Evolutionary conservation across 2,329 filamentous ascomycete genomes (phyloP).

Genomic region (Xylariaceae sp.): DNA sequence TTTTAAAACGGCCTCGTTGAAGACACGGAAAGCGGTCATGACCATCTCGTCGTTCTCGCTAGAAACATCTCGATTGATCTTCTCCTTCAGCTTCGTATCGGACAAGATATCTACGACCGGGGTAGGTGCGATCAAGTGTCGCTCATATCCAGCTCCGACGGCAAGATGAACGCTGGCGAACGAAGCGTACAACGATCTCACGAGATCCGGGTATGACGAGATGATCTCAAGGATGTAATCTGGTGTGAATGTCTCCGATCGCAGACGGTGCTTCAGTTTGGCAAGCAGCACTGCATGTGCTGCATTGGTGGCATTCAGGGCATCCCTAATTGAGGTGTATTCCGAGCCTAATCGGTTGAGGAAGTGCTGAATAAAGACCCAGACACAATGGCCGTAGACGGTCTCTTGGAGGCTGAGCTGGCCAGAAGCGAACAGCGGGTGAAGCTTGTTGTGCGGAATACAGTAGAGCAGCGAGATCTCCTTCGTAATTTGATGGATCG

Average conservation of each 20-base stretch:
- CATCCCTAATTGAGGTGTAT: constrained; percentile 79
- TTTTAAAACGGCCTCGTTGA: constrained; percentile 91
- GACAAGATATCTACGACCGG: constrained; percentile 66
- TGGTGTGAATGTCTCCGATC: constrained; percentile 94
- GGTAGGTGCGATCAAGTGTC: constrained; percentile 50
- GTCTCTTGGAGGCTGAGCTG: constrained; percentile 91
- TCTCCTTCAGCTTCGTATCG: constrained; percentile 67
- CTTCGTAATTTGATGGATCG: constrained; percentile 98
- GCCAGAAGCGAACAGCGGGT: constrained; percentile 80
- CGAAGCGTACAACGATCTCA: constrained; percentile 82
- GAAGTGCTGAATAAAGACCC: constrained; percentile 98
- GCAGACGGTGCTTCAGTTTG: constrained; percentile 91
- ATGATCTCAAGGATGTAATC: constrained; percentile 99
- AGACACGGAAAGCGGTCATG: constrained; percentile 92
- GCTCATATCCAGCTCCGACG: constrained; percentile 48
- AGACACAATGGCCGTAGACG: constrained; percentile 94
- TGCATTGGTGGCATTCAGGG: constrained; percentile 77
- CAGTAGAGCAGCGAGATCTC: constrained; percentile 97
- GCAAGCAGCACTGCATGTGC: constrained; percentile 81
- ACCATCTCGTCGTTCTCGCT: constrained; percentile 99
- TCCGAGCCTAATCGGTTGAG: constrained; percentile 90
- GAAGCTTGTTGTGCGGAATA: constrained; percentile 95
- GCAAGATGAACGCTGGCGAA: constrained; percentile 83
- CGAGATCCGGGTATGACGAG: constrained; percentile 78
- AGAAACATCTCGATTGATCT: constrained; percentile 72